Percentiles rank a stretch among this genome's conserved stretches.
Evolutionary conservation across 805 yeast species (phyloP).

Genomic region (Saturnispora saitoi): DNA sequence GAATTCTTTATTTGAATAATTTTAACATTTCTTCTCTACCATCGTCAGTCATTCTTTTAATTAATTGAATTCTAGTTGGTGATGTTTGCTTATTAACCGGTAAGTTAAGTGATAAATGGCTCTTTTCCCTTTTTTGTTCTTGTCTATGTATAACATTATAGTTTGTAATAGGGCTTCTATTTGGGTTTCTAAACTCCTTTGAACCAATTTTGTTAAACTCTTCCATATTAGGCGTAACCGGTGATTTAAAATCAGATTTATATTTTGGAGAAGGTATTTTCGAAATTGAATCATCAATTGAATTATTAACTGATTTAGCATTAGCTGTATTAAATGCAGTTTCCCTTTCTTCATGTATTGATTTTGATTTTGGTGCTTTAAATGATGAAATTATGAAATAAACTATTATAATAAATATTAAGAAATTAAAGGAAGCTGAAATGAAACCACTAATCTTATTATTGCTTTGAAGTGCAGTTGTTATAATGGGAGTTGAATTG

Average conservation of each 20-base stretch:
- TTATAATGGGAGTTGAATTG: neutral
- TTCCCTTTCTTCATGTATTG: no score
- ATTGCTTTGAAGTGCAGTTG: neutral
- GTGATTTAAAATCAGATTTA: neutral
- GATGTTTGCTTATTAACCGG: neutral
- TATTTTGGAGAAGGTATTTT: neutral
- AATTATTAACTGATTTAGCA: neutral
- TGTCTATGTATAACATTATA: slow-evolving; percentile 4
- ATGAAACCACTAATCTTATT: neutral
- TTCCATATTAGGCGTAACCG: neutral
- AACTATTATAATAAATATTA: neutral
- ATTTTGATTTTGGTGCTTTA: neutral
- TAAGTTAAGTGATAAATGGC: slow-evolving; percentile 6
- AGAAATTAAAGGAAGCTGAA: neutral
- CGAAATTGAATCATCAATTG: neutral
- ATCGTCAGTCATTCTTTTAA: slow-evolving; percentile 11
- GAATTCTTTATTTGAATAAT: slow-evolving; percentile 2
- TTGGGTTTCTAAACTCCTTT: neutral
- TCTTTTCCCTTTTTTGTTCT: slow-evolving; percentile 2
- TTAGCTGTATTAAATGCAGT: slow-evolving; percentile 6
- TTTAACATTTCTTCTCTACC: slow-evolving; percentile 14
- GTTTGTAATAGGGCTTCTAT: slow-evolving; percentile 1
- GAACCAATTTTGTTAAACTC: slow-evolving; percentile 3
- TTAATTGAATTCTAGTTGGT: slow-evolving; percentile 2
- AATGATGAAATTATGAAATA: neutral